Conservation (phyloP, 1,284 basidiomycete species). For the Ustilago xerochloae region DNA sequence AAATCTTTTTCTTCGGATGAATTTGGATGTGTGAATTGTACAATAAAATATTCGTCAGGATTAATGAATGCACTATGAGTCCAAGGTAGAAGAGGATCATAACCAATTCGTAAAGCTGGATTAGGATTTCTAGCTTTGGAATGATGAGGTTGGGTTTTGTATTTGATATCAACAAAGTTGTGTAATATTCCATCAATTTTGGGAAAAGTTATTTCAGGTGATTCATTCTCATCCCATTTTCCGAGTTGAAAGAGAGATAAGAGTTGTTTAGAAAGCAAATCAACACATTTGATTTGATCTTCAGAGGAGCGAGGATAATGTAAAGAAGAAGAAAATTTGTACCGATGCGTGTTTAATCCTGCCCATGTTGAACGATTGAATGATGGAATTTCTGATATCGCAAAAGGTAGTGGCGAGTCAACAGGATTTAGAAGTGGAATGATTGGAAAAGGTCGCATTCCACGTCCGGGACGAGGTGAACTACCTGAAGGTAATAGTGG, state of each 20-base stretch:
- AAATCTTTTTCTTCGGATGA: too few species aligned
- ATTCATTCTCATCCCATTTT: neutral
- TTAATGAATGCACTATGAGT: slow-evolving; percentile 1
- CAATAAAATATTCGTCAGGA: neutral
- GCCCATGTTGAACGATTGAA: slow-evolving; percentile 12
- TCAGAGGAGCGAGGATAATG: neutral
- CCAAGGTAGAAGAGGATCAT: neutral
- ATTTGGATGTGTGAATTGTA: slow-evolving; percentile 12
- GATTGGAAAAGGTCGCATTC: neutral
- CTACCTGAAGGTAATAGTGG: too few species aligned
- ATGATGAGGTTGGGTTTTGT: neutral
- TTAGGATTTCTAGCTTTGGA: neutral
- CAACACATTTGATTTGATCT: neutral
- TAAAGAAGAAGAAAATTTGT: neutral
- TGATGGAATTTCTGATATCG: neutral
- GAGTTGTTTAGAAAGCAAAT: neutral
- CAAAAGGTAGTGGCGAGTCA: neutral
- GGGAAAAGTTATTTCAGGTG: slow-evolving; percentile 2
- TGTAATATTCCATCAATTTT: neutral
- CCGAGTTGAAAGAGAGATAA: neutral
- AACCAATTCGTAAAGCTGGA: neutral
- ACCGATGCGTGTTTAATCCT: slow-evolving; percentile 4
- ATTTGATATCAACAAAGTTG: slow-evolving; percentile 13
- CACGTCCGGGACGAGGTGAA: neutral
- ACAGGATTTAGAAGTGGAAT: too few species aligned